These are phyloP conservation scores for Cadophora luteo-olivacea DNA, from an alignment of 2,329 filamentous ascomycete genomes.

Conservation along the genomic window DNA sequence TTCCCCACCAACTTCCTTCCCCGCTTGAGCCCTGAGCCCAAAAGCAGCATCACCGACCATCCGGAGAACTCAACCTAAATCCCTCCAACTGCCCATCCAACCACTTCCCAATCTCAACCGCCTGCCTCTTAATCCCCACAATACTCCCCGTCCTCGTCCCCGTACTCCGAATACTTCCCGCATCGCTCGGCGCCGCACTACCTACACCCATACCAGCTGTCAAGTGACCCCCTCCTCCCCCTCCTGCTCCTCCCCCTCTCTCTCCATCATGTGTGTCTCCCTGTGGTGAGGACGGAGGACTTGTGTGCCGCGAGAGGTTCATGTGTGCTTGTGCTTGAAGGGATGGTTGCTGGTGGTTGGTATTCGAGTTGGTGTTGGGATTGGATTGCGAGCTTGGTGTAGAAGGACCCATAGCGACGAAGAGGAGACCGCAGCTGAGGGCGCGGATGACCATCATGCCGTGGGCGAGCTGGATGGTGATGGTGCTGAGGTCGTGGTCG, in stretches of 20 bases:
- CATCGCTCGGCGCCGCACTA: conserved; percentile 44
- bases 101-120: conserved; percentile 64
- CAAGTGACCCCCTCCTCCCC: conserved; percentile 19
- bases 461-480: conserved; percentile 58
- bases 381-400: conserved; percentile 25
- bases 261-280: conserved; percentile 21
- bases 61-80: conserved; percentile 39
- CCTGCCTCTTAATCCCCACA: conserved; percentile 59
- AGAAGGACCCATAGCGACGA: conserved; percentile 63
- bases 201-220: conserved; percentile 6
- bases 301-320: conserved; percentile 25
- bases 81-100: conserved; percentile 64
- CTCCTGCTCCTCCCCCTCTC: conserved; percentile 3
- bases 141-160: conserved; percentile 52
- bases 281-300: conserved; percentile 35
- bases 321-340: conserved; percentile 21
- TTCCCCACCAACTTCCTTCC: background rate
- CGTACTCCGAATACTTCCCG: conserved; percentile 44
- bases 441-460: conserved; percentile 63
- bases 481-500: conserved; percentile 36
- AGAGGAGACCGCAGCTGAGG: conserved; percentile 64
- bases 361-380: conserved; percentile 9
- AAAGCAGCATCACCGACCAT: conserved; percentile 32
- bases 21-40: too few relatives aligned
- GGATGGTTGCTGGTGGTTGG: conserved; percentile 15